Conservation (phyloP, 2,329 filamentous ascomycete species). For the Diaporthe vexans region DNA sequence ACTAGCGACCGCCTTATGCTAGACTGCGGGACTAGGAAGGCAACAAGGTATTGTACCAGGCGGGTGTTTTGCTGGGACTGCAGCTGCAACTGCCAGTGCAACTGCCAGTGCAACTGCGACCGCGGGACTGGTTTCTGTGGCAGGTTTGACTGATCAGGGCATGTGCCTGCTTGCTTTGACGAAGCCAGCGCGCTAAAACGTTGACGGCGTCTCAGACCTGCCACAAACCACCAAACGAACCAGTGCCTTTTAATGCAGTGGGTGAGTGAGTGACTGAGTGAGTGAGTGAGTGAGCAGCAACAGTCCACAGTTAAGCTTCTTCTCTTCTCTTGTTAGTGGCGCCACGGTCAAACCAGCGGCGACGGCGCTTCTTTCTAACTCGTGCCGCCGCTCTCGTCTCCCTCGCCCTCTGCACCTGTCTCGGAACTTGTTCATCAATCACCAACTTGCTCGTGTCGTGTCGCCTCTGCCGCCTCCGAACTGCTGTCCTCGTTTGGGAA, state of each 20-base stretch:
- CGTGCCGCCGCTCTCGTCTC: not conserved
- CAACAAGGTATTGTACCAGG: not conserved
- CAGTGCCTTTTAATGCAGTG: constrained; percentile 30
- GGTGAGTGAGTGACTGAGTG: no score
- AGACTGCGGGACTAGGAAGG: not conserved
- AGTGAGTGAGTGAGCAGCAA: not conserved
- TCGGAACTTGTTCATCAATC: constrained; percentile 21
- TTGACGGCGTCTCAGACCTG: constrained; percentile 50
- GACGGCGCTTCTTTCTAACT: not conserved
- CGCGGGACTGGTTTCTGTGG: not conserved
- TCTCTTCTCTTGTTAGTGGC: no score
- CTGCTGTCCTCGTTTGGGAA: constrained; percentile 1
- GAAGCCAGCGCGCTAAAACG: constrained; percentile 53
- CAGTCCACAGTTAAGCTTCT: not conserved
- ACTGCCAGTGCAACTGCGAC: not conserved
- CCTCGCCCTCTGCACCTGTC: constrained; percentile 18
- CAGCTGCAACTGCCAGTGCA: no score
- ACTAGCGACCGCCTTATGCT: not conserved
- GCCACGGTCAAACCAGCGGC: no score
- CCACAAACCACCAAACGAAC: constrained; percentile 32
- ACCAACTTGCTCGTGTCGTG: not conserved
- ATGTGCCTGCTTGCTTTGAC: constrained; percentile 48
- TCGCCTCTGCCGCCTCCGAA: constrained; percentile 13
- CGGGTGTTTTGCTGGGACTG: constrained; percentile 1
- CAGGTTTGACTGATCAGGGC: constrained; percentile 37